Percentiles rank a stretch among this genome's conserved stretches.
Evolutionary conservation across 2,329 filamentous ascomycete species (phyloP).

Genomic region (Calonectria naviculata): DNA sequence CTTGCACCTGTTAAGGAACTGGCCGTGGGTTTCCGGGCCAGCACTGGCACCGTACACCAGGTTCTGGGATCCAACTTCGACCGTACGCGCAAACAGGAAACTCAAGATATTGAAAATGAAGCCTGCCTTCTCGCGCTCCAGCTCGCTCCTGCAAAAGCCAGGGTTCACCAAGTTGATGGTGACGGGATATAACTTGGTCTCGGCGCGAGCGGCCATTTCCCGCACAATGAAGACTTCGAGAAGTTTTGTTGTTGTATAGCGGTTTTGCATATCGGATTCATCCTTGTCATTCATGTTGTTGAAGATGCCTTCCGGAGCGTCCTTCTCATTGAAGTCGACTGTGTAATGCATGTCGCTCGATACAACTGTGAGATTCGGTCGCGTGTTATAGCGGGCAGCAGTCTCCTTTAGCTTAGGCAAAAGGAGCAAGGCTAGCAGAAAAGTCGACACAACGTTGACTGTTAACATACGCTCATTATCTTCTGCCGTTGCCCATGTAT

Average conservation of each 20-base stretch:
- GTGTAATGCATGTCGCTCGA: slow-evolving; percentile 40
- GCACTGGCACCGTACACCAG: slow-evolving; percentile 49
- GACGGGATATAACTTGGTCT: background rate
- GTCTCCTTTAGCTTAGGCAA: slow-evolving; percentile 62
- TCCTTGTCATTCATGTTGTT: slow-evolving; percentile 39
- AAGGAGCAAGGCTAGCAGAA: slow-evolving; percentile 60
- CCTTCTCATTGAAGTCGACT: slow-evolving; percentile 41
- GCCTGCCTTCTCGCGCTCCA: background rate
- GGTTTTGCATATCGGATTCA: slow-evolving; percentile 19
- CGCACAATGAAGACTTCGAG: slow-evolving; percentile 43
- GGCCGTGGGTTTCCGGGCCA: slow-evolving; percentile 56
- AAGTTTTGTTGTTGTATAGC: slow-evolving; percentile 46
- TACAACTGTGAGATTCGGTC: slow-evolving; percentile 42
- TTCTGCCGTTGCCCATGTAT: slow-evolving; percentile 47
- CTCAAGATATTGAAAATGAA: background rate
- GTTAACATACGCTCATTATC: slow-evolving; percentile 60
- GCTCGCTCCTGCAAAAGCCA: background rate
- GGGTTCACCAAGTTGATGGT: slow-evolving; percentile 4
- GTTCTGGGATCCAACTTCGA: slow-evolving; percentile 60
- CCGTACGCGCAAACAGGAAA: slow-evolving; percentile 48
- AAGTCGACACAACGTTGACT: slow-evolving; percentile 64
- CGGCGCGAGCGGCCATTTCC: slow-evolving; percentile 23
- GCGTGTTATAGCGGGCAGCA: slow-evolving; percentile 29
- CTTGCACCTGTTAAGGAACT: slow-evolving; percentile 53
- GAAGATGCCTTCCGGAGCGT: slow-evolving; percentile 41